phyloP scores from a whole-genome alignment of 768 basidiomycete species.

The Strobilomyces confusus region DNA sequence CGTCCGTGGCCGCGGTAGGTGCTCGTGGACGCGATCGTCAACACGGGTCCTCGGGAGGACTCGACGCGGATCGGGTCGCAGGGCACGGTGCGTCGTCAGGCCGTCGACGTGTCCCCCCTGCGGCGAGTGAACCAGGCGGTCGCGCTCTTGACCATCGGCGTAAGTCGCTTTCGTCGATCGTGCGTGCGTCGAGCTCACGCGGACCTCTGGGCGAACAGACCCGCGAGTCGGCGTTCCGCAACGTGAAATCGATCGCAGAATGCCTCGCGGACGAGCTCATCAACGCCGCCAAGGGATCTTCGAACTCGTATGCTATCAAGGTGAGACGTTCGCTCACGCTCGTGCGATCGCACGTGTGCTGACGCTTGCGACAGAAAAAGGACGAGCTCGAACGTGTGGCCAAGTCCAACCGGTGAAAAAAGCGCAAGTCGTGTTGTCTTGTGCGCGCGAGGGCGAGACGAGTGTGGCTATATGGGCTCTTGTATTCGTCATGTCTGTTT shows the following conservation, averaged over 20 bases:
- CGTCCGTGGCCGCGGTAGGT: constrained; percentile 49
- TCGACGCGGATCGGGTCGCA: constrained; percentile 99
- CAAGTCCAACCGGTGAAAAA: constrained; percentile 97
- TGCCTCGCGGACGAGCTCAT: constrained; percentile 99
- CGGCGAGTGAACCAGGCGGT: constrained; percentile 98
- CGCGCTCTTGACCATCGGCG: constrained; percentile 91
- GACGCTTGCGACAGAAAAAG: constrained; percentile 67
- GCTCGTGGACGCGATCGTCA: constrained; percentile 97
- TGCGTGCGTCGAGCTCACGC: not conserved
- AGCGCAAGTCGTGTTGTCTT: constrained; percentile 33
- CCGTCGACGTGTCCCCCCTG: constrained; percentile 98
- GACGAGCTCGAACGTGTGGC: constrained; percentile 99
- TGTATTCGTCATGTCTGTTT: constrained; percentile 7
- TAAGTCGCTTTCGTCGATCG: constrained; percentile 44
- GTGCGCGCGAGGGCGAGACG: constrained; percentile 9
- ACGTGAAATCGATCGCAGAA: constrained; percentile 98
- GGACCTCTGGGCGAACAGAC: constrained; percentile 49
- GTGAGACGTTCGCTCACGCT: constrained; percentile 34
- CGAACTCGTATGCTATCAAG: constrained; percentile 99
- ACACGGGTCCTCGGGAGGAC: constrained; percentile 99
- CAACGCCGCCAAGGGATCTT: constrained; percentile 99
- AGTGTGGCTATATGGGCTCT: constrained; percentile 23
- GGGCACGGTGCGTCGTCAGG: constrained; percentile 99
- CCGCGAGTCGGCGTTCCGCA: constrained; percentile 99
- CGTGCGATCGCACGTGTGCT: not conserved